Base-by-base conservation (phyloP, 2,329 filamentous ascomycete genomes). In the Ophiostoma quercus region DNA sequence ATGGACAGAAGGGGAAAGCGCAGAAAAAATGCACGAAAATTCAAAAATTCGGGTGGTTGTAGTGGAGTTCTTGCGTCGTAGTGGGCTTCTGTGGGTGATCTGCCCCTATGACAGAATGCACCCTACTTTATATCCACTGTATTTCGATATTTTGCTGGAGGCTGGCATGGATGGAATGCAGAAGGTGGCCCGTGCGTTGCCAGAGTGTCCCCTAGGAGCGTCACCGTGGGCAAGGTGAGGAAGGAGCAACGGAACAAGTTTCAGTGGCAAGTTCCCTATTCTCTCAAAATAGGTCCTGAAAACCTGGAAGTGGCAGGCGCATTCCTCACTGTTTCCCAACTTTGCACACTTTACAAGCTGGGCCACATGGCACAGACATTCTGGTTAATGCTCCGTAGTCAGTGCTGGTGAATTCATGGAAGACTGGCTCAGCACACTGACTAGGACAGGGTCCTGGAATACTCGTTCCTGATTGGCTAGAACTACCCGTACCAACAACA, bases 31-130 rank as follows among this genome's bases (percentile, higher is more conserved):
- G 19, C 37, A n/a, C 32, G 37, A 51, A 65, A 69, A 65, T 37
- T 2, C 9, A 8, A 67, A 70, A 70, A 68, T 37, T 34, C 57
- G 29, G 68, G 71, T 67, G 68, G 71, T 68, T 51, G 68, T 67
- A 67, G 70, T 71, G 68, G 66, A 25, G 65, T 68, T 67, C 29
- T 41, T 62, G 43, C 51, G 22, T n/a, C 41, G 22, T 37, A 54
- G 65, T 32, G 57, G 54, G 12, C 57, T 62, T 63, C 34, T 63
- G 66, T 63, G 34, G 69, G 60, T 57, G 66, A 60, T 68, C 62
- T 29, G 22, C n/a, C 43, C 54, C 57, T 63, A 43, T 47, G 62
- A 37, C 60, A 37, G 29, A 63, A 37, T 63, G 60, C 60, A 4
- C 60, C 60, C 32, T n/a, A 25, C 32, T n/a, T 32, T 7, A n/a